Base-by-base conservation (phyloP, 768 basidiomycete genomes). In the Agrocybe praecox region DNA sequence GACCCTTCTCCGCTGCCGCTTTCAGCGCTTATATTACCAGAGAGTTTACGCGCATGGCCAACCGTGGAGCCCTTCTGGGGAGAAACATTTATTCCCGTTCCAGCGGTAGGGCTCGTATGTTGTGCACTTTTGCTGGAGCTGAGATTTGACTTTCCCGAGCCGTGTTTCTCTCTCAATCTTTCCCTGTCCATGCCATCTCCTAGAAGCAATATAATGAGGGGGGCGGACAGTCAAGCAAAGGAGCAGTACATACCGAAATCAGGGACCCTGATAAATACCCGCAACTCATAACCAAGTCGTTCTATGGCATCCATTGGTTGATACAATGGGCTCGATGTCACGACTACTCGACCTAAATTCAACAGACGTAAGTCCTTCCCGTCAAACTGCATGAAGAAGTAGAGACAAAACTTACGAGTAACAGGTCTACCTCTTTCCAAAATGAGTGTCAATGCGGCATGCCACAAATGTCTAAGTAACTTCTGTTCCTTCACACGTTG, bases 361-460 rank as follows among this genome's bases (percentile, higher is more conserved):
- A 22, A 21, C 24, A 23, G 46, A 26, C 19, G 24, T 46, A 43
- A 12, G 23, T 9, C 4, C 32, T 23, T 18, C 9, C 26, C 9
- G 26, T 29, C 9, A 29, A 33, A 32, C 14, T 18, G 29, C 24
- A 49, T 24, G 21, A 49, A 45, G 26, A 29, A 49, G 10, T 23
- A 48, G 32, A 51, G 36, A 29, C 9, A 29, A 24, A 6, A 69
- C 76, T 44, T 54, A 76, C 88, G 81, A 21, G 83, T 85, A 52
- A 93, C 79, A 8, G 87, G 83, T 33, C 93, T 81, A 7, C 92
- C 94, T 36, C 93, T 82, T 72, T 94, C 92, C 34, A 96, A 78
- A 52, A 95, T 82, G 34, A 94, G 79, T 1, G 86, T 80, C 29
- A 95, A 78, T 6, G 90, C 88, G 2, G 87, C 80, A 69, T 95